These are phyloP conservation scores for Cutaneotrichosporon spelunceum DNA, from an alignment of 1,284 basidiomycete genomes.

Conservation along the genomic window DNA sequence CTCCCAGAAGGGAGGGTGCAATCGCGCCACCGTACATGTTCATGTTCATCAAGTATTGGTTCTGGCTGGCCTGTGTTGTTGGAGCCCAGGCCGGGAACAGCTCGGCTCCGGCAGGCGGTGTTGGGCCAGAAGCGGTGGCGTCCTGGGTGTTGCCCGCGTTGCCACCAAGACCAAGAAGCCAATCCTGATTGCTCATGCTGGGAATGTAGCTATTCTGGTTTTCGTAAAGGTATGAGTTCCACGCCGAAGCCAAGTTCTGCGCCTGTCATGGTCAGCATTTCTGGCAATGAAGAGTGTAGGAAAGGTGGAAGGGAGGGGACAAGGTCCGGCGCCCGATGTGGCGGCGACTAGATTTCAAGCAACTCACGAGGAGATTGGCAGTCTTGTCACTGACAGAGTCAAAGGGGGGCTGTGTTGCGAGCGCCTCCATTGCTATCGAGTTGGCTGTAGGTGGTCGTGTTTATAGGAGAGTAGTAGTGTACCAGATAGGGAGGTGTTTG, in stretches of 20 bases:
- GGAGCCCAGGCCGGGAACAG: constrained; percentile 26
- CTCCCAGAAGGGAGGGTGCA: constrained; percentile 34
- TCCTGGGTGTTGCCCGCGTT: constrained; percentile 14
- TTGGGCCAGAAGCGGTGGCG: constrained; percentile 14
- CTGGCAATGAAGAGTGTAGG: neutral
- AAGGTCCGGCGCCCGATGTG: no score
- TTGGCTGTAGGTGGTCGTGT: neutral
- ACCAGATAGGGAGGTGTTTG: neutral
- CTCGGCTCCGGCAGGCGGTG: constrained; percentile 7
- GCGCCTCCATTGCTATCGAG: constrained; percentile 15
- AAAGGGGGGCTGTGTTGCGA: constrained; percentile 12
- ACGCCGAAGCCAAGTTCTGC: constrained; percentile 32
- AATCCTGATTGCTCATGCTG: constrained; percentile 26
- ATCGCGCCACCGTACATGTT: constrained; percentile 27
- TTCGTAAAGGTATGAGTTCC: constrained; percentile 47
- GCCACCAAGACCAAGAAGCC: constrained; percentile 29
- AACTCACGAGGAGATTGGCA: constrained; percentile 18
- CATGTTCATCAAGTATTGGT: constrained; percentile 18
- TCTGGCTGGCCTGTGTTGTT: constrained; percentile 6
- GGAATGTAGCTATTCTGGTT: constrained; percentile 33
- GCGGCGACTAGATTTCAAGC: neutral
- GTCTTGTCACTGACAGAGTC: constrained; percentile 16
- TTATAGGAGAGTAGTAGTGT: neutral
- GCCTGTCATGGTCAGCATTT: constrained; percentile 13
- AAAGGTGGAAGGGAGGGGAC: no score